These are phyloP conservation scores for Fennellomyces sp. DNA, from an alignment of 371 early-diverging fungal species.

Conservation along the genomic window DNA sequence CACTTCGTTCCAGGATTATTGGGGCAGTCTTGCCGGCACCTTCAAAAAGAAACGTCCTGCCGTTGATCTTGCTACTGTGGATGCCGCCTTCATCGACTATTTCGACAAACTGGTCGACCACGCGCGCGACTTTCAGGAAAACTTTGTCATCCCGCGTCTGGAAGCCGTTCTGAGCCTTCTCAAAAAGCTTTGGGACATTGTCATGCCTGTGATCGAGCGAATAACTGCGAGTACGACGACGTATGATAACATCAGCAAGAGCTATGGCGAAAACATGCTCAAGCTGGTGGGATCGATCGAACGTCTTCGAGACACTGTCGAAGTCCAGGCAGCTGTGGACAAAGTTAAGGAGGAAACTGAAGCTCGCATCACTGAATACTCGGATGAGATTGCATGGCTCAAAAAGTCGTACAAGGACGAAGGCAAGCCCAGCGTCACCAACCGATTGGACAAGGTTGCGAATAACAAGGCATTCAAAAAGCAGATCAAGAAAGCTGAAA, in stretches of 20 bases:
- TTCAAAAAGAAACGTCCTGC: neutral
- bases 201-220: constrained; percentile 34
- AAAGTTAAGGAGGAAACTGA: constrained; percentile 11
- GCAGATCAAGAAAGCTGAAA: constrained; percentile 58
- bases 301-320: constrained; percentile 14
- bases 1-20: constrained; percentile 27
- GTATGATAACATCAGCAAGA: constrained; percentile 9
- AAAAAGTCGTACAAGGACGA: constrained; percentile 22
- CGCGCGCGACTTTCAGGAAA: constrained; percentile 20
- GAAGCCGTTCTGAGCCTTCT: constrained; percentile 22
- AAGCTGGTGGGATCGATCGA: constrained; percentile 15
- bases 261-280: too few relatives aligned
- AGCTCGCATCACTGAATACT: constrained; percentile 38
- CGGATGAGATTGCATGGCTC: constrained; percentile 31
- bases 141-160: constrained; percentile 31
- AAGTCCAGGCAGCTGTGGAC: constrained; percentile 14
- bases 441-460: constrained; percentile 59
- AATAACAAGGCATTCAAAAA: constrained; percentile 63
- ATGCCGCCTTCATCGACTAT: constrained; percentile 52
- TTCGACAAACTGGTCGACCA: constrained; percentile 35
- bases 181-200: constrained; percentile 30
- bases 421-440: constrained; percentile 44
- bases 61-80: constrained; percentile 49
- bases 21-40: constrained; percentile 9
- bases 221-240: constrained; percentile 37